Conservation (phyloP, 2,329 filamentous ascomycete genomes). For the Phialophora verrucosa region DNA sequence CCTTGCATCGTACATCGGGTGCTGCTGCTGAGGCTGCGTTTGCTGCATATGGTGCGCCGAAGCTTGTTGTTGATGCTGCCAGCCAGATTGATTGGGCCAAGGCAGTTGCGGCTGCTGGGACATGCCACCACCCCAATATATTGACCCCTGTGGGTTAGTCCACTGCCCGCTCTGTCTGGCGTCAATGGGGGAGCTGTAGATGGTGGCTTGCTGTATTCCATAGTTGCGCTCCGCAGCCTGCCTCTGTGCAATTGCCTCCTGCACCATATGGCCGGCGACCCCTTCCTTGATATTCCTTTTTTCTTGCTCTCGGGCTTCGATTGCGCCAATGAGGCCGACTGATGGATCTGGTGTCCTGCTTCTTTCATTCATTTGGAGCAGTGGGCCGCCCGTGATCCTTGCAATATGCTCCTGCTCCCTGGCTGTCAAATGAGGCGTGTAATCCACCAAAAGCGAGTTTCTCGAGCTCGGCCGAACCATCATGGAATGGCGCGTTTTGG, state of each 20-base stretch:
- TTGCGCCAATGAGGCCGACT: slow-evolving; percentile 74
- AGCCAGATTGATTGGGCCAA: slow-evolving; percentile 12
- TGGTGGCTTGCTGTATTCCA: slow-evolving; percentile 26
- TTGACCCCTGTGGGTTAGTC: slow-evolving; percentile 16
- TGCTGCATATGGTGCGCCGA: slow-evolving; percentile 14
- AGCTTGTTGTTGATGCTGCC: slow-evolving; percentile 18
- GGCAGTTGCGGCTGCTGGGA: slow-evolving; percentile 20
- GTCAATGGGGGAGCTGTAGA: slow-evolving; percentile 17
- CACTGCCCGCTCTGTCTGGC: slow-evolving; percentile 23
- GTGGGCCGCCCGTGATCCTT: slow-evolving; percentile 75
- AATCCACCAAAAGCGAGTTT: slow-evolving; percentile 47
- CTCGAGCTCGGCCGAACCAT: slow-evolving; percentile 46
- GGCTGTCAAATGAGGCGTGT: slow-evolving; percentile 72
- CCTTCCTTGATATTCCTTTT: slow-evolving; percentile 73
- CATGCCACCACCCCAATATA: slow-evolving; percentile 6
- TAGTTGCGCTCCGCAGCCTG: slow-evolving; percentile 55
- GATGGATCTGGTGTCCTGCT: slow-evolving; percentile 56
- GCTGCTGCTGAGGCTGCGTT: slow-evolving; percentile 20
- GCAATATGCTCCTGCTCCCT: slow-evolving; percentile 90
- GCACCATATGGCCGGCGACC: slow-evolving; percentile 71
- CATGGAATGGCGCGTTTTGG: slow-evolving; percentile 37
- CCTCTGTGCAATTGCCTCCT: slow-evolving; percentile 73
- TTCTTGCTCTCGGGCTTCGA: slow-evolving; percentile 79
- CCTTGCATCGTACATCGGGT: slow-evolving; percentile 21
- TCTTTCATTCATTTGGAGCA: slow-evolving; percentile 70